Conservation (phyloP, 2,329 filamentous ascomycete genomes). For the Aspergillus sp. region DNA sequence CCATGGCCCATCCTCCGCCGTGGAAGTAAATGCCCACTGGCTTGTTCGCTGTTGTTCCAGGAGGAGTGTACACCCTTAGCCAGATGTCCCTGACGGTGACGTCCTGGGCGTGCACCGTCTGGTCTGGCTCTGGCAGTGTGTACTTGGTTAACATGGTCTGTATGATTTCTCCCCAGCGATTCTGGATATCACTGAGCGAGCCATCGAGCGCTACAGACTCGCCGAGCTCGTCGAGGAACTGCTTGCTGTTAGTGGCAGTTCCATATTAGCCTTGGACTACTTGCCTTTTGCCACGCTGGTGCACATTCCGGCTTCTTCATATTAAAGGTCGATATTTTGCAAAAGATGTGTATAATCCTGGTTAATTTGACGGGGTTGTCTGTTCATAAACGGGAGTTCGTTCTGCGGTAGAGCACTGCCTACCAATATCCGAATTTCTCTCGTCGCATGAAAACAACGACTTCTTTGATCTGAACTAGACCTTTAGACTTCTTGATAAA, state of each 20-base stretch:
- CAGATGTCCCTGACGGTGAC: not conserved
- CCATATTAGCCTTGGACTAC: not conserved
- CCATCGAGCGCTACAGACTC: not conserved
- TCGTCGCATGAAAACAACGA: no score
- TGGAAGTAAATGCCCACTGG: slow-evolving; percentile 12
- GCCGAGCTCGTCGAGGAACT: slow-evolving; percentile 8
- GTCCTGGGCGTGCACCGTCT: slow-evolving; percentile 1
- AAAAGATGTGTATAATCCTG: not conserved
- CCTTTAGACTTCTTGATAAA: not conserved
- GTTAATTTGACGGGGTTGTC: not conserved
- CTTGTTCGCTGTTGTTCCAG: not conserved
- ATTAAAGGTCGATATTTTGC: no score
- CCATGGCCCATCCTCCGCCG: slow-evolving; percentile 17
- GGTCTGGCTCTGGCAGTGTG: not conserved
- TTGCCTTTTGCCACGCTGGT: not conserved
- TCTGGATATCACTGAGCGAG: not conserved
- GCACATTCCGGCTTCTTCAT: not conserved
- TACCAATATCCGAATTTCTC: not conserved
- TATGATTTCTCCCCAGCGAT: not conserved
- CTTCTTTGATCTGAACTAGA: not conserved
- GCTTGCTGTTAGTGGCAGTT: not conserved
- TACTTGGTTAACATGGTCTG: not conserved
- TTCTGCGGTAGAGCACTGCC: not conserved
- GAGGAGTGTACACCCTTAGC: not conserved
- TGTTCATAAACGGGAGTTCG: not conserved